These are phyloP conservation scores for Leucaena leucocephala DNA, from an alignment of 306 rosid genomes.

Conservation along the genomic window DNA sequence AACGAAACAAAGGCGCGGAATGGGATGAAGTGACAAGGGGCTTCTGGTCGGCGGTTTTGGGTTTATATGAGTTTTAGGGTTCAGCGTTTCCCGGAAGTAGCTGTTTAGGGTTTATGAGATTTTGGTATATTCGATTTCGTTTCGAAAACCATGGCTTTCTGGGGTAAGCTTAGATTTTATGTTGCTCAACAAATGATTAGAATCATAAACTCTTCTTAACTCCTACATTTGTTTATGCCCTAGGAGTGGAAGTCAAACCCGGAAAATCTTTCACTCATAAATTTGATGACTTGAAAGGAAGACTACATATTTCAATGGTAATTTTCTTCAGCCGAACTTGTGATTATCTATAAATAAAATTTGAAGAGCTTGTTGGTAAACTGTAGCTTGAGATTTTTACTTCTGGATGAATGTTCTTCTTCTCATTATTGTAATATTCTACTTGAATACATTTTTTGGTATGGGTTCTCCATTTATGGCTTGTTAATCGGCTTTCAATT, in stretches of 20 bases:
- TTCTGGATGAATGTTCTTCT: neutral
- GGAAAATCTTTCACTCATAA: constrained; percentile 73
- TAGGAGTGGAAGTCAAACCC: constrained; percentile 86
- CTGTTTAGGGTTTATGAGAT: neutral
- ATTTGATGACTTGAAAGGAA: constrained; percentile 59
- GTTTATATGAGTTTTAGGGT: neutral
- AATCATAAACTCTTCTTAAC: neutral
- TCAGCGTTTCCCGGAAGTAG: constrained; percentile 7
- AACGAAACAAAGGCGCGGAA: neutral
- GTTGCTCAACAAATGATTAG: neutral
- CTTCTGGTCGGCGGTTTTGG: neutral
- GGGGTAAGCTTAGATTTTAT: constrained; percentile 56
- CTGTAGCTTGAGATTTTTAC: neutral
- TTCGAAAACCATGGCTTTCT: constrained; percentile 61
- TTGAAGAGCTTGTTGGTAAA: neutral
- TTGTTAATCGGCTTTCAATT: constrained; percentile 15
- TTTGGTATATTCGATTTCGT: neutral
- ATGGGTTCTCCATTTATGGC: neutral
- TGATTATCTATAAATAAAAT: neutral
- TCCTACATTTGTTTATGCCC: neutral
- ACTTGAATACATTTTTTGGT: neutral
- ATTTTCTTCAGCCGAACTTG: neutral
- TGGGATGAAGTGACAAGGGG: neutral
- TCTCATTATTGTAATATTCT: neutral
- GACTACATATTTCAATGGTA: constrained; percentile 90